Base-by-base conservation (phyloP, 208 protist species). In the Endotrypanum monterogeii region DNA sequence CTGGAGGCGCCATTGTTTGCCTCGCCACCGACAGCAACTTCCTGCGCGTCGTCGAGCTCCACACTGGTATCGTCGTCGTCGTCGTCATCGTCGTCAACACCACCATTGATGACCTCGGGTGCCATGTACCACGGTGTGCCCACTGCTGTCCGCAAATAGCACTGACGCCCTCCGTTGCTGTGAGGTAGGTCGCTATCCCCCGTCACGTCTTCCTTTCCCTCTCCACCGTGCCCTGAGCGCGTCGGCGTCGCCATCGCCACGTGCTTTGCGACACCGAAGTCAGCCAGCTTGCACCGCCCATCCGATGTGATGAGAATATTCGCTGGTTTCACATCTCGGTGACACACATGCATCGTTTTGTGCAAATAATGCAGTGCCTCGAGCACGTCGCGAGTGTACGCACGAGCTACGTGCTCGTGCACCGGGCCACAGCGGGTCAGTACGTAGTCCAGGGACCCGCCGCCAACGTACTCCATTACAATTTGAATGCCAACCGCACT, bases 91-190 rank as follows among this genome's bases (percentile, higher is more conserved):
- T 87, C 85, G 0, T 84, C 79, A 0, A 69, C 77, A 16, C 78
- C 84, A 18, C 87, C 88, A 61, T 84, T 81, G 20, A 98, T 87
- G 2, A 97, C 91, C 75, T 98, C 95, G 1, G 95, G 95, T 2
- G 95, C 93, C 90, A 98, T 98, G 80, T 96, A 98, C 89, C 88
- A 96, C 55, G 93, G 91, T 46, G 95, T 98, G 41, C 95, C 95
- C 44, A 94, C 91, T 8, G 87, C 86, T 25, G 92, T 96, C 62
- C 87, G 77, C 85, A 96, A 88, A 56, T 83, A 83, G 23, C 67
- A 32, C 18, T 52, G 62, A 30, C 68, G 82, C 32, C 61, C 71
- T 2, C 63, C 68, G 41, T 55, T 23, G 8, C 32, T 7, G n/a
- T 71, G 39, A 41, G 52, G 72, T 37, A 23, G 46, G 3, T 46